Evolutionary conservation across 495 filamentous ascomycete species (phyloP), one percentile per base, ranked within the genome.

Genomic region (Bacidia gigantensis): DNA sequence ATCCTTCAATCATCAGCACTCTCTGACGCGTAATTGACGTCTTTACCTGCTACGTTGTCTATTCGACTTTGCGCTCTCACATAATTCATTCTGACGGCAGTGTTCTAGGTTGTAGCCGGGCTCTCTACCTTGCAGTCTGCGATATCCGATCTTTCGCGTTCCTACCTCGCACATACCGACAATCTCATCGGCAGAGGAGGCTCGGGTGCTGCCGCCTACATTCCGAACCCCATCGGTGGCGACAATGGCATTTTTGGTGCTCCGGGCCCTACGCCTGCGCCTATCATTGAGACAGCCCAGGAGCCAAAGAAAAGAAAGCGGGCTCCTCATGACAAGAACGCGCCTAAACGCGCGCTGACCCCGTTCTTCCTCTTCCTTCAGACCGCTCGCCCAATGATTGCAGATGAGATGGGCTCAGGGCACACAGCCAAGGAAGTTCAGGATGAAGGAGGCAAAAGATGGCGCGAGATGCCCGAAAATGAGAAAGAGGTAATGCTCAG

Each of bases 321-420:
- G 54, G 80, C 76, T 14, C 67, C 69, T 40, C 84, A 82, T 57
- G 93, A 98, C 65, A 90, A 90, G 53, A 93, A 95, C 64, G 87
- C 89, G 11, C 92, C 92, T 47, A 95, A 95, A 76, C 79, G 89
- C 17, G 87, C 92, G 20, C 64, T 95, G 56, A 96, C 92, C 17
- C 88, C 92, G 0, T 96, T 88, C 69, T 95, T 98, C 72, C 71
- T 96, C 29, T 97, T 85, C 71, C 87, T 92, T 73, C 80, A 92
- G 59, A 79, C 80, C 29, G 88, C 87, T 42, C 84, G 92, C 24
- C 67, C 75, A 18, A 77, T 78, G 60, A 89, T 97, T 56, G 80
- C 81, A 22, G 72, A 69, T 7, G 88, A 95, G 53, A 72, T 97
- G 18, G 86, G 83, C 11, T 61, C 73, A 2, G 71, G 77, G 32